A percentile compares a stretch with the other conserved stretches of the same genome.
Conservation (phyloP, 257 asterid species). For the Solanum gandarillasii region DNA sequence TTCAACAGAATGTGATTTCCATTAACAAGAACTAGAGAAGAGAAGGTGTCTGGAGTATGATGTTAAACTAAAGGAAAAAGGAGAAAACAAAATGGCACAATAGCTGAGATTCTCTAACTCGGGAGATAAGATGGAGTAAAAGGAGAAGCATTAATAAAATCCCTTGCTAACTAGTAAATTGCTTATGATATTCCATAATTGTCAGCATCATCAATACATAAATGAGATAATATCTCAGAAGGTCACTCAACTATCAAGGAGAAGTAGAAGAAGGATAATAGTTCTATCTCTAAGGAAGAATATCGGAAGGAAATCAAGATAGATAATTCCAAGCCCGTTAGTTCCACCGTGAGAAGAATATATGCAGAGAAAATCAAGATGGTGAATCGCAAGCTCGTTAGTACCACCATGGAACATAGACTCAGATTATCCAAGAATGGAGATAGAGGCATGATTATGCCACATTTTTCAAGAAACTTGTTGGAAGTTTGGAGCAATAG, state of each 20-base stretch:
- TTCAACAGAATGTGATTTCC: neutral
- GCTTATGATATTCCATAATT: neutral
- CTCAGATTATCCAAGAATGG: neutral
- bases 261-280: neutral
- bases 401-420: neutral
- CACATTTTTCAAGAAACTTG: neutral
- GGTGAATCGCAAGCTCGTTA: neutral
- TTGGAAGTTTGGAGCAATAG: neutral
- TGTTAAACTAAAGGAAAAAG: neutral
- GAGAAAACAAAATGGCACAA: neutral
- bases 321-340: neutral
- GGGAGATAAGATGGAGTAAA: neutral
- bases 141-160: neutral
- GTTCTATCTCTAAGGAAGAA: neutral
- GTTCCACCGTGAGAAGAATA: neutral
- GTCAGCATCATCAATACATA: no score
- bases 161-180: neutral
- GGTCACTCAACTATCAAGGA: neutral
- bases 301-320: neutral
- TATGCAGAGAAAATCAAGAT: neutral
- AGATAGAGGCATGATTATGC: neutral
- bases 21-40: neutral
- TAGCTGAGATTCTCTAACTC: neutral
- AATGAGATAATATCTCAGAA: no score
- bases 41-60: neutral